phyloP scores from a whole-genome alignment of 495 filamentous ascomycete genomes.

The Cudoniella acicularis region DNA sequence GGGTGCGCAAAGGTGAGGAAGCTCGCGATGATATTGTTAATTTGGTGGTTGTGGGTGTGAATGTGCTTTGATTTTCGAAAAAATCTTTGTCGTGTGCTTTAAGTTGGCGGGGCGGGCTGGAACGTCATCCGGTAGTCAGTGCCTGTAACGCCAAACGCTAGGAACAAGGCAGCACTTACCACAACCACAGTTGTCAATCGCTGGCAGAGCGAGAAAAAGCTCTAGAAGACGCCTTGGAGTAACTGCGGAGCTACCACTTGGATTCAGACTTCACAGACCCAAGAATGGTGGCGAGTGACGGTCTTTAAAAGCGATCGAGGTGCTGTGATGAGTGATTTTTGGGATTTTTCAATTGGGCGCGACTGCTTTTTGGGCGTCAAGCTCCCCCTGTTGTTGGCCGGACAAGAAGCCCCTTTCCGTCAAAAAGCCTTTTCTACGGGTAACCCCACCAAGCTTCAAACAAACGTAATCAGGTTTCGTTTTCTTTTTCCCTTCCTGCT shows the following conservation, averaged over 20 bases:
- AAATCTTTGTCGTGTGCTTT: constrained; percentile 1
- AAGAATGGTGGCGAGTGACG: neutral
- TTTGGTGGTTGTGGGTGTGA: constrained; percentile 14
- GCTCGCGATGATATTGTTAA: constrained; percentile 8
- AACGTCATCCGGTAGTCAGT: neutral
- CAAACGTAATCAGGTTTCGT: too few relatives aligned
- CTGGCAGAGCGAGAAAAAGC: neutral
- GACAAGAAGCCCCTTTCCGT: neutral
- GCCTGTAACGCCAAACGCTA: neutral
- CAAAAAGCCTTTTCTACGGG: neutral
- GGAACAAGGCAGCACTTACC: neutral
- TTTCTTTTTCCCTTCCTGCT: too few relatives aligned
- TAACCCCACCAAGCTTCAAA: too few relatives aligned
- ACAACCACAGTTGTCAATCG: neutral
- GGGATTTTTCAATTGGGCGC: neutral
- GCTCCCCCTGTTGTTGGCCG: neutral
- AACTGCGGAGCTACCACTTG: neutral
- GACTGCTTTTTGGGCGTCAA: neutral
- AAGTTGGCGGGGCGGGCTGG: neutral
- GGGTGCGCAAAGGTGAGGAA: neutral
- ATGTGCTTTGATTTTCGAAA: neutral
- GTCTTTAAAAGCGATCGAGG: neutral
- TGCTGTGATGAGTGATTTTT: neutral
- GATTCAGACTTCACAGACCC: too few relatives aligned
- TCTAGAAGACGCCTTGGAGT: neutral